phyloP scores from a whole-genome alignment of 73 alveolate species.

The Stentor coeruleus region DNA sequence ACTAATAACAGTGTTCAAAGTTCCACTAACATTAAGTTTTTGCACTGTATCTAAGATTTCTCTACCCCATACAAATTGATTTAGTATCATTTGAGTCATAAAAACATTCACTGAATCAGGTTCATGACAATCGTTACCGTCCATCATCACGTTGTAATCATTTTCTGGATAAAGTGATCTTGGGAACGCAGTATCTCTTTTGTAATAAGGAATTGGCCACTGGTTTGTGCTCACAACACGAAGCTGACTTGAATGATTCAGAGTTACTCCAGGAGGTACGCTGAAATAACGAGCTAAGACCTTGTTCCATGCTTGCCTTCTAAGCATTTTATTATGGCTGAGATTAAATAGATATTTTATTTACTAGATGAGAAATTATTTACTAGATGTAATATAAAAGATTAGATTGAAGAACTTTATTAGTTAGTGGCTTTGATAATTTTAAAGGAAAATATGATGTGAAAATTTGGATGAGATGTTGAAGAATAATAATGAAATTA shows the following conservation, averaged over 20 bases:
- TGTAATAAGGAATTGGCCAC: slow-evolving; percentile 32
- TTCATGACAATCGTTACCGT: background rate
- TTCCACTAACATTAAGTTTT: background rate
- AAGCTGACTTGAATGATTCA: slow-evolving; percentile 10
- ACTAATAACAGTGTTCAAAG: background rate
- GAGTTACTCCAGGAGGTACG: background rate
- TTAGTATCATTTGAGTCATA: background rate
- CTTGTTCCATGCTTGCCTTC: background rate
- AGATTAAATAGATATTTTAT: no score
- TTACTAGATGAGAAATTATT: no score
- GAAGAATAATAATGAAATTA: no score
- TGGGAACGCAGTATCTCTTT: background rate
- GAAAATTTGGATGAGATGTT: no score
- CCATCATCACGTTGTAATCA: slow-evolving; percentile 21
- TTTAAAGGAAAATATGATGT: no score
- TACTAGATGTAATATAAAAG: no score
- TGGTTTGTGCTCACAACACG: slow-evolving; percentile 24
- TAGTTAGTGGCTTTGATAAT: no score
- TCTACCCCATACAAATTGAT: slow-evolving; percentile 17
- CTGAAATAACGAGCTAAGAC: background rate
- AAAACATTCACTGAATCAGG: slow-evolving; percentile 3
- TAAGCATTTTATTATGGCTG: no score
- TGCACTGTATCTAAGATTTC: slow-evolving; percentile 11
- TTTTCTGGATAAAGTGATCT: slow-evolving; percentile 24
- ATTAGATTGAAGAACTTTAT: no score